Evolutionary conservation across 1,284 basidiomycete species (phyloP), one percentile per base, ranked within the genome.

Genomic region (Sanghuangporus sanghuang): DNA sequence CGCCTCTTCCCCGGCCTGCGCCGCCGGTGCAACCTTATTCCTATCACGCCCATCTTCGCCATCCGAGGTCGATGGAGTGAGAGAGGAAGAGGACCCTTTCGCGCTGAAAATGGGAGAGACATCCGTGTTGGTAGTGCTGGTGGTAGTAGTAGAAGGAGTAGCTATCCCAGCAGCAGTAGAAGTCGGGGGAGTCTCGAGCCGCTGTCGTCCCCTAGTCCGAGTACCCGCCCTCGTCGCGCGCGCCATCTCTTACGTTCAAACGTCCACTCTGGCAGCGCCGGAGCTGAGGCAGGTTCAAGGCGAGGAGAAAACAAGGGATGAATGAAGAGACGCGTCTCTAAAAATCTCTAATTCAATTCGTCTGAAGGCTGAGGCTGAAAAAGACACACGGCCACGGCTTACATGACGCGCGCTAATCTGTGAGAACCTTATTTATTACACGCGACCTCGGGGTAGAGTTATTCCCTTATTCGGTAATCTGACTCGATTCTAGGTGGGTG

Each of bases 51-150:
- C 27, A 42, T 57, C 27, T 8, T 57, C 67, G 64, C 69, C 55
- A 38, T 75, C 76, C 46, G 78, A 81, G 23, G 80, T 79, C 39
- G 73, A 72, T 70, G 80, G 80, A 64, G 80, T 81, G 56, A 70
- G 67, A 36, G 71, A 70, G 61, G 75, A 72, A 6, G 69, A 67
- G 2, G 78, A 76, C n/a, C 74, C 73, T 67, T 72, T 74, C 12
- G 77, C 73, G 69, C 81, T 82, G 71, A 84, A 81, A 53, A 78
- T 67, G 36, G 81, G 78, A 14, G 83, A 74, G 40, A 67, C 73
- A 52, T 35, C 32, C 18, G 50, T 52, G 42, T 18, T 44, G 14
- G 1, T 23, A 23, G 3, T 46, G 44, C 2, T 16, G 16, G 40
- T 50, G 35, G 75, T 70, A 2, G 77, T 56, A 7, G 50, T 55